Base-by-base conservation (phyloP, 2,329 filamentous ascomycete species). In the Tolypocladium inflatum region DNA sequence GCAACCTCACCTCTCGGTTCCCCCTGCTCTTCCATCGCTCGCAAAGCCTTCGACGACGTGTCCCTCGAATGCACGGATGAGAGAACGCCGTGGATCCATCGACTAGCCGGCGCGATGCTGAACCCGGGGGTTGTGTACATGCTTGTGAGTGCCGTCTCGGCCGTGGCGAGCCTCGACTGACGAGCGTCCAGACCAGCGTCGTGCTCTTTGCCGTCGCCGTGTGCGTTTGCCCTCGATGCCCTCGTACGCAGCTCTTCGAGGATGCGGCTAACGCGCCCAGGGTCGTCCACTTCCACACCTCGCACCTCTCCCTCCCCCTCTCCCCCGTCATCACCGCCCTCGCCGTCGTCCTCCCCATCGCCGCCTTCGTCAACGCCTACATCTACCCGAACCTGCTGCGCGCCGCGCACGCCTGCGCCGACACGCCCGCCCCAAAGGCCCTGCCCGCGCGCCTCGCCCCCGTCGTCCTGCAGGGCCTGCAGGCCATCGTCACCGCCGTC, bases 401-500 rank as follows among this genome's bases (percentile, higher is more conserved):
- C 48, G 56, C 61, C 51, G 62, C 68, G 15, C 58, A 60, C 55
- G 55, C 62, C 42, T 64, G 66, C 38, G 55, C 63, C 11, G 50
- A 43, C n/a, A 37, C 19, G 57, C n/a, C n/a, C n/a, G 61, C 42
- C 55, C 66, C 54, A 57, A 56, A 7, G 63, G 61, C n/a, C 63
- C 73, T 39, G 57, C 67, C 45, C 38, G 43, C 42, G 9, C 62
- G 59, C 37, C 62, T 61, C 15, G 62, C 58, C 2, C 71, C 71
- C 4, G 61, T 71, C 19, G 60, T 71, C 21, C 61, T 77, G 11
- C 77, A 80, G 54, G 65, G 72, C 13, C 59, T 77, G 3, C 78
- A 80, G 57, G 73, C 68, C 9, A 65, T 79, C 23, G 42, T 77
- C 4, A 68, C 74, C 1, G 71, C 76, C 8, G 66, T 80, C 7